These are phyloP conservation scores for Ganoderma sp. DNA, from an alignment of 1,284 basidiomycete genomes.

Conservation along the genomic window DNA sequence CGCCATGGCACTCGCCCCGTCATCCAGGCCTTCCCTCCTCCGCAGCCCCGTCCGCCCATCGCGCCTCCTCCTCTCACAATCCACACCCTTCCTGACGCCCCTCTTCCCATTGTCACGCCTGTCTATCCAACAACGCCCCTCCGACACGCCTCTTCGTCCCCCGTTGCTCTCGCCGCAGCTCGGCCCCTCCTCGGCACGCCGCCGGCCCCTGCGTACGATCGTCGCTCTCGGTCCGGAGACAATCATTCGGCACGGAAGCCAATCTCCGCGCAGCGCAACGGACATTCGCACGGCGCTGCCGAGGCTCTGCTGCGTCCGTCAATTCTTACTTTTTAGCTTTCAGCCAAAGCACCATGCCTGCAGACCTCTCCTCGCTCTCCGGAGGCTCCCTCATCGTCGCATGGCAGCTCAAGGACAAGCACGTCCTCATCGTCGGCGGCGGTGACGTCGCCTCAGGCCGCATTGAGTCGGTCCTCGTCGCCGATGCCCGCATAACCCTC, in stretches of 20 bases:
- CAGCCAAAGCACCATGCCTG: constrained; percentile 18
- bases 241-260: constrained; percentile 21
- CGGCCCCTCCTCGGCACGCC: constrained; percentile 6
- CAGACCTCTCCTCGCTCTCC: constrained; percentile 35
- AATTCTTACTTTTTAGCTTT: background rate
- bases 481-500: constrained; percentile 68
- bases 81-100: background rate
- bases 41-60: constrained; percentile 4
- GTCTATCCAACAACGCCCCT: background rate
- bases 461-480: constrained; percentile 71
- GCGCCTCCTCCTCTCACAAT: constrained; percentile 6
- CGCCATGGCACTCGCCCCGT: constrained; percentile 37
- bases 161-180: background rate
- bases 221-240: constrained; percentile 23
- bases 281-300: background rate
- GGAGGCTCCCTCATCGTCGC: constrained; percentile 84
- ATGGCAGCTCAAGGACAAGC: constrained; percentile 83
- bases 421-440: constrained; percentile 88
- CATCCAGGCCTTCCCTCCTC: constrained; percentile 18
- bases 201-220: constrained; percentile 15
- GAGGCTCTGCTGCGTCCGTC: background rate
- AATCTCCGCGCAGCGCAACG: background rate
- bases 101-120: constrained; percentile 4
- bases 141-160: constrained; percentile 5
- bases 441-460: constrained; percentile 85